These are phyloP conservation scores for Alternaria brassicicola DNA, from an alignment of 2,329 filamentous ascomycete species.

Conservation along the genomic window DNA sequence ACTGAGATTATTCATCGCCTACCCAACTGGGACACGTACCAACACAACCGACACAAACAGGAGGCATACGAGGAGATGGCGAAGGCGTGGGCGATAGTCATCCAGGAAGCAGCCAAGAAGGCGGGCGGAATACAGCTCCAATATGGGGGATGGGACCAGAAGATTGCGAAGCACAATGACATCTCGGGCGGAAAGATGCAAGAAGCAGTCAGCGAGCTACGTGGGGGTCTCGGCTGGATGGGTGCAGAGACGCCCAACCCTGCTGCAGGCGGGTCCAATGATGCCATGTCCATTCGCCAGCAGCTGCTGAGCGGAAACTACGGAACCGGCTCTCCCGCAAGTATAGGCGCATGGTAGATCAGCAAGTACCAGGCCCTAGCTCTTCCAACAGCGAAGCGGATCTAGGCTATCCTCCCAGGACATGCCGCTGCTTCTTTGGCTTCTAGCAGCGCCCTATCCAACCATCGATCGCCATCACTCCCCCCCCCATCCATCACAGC, in stretches of 20 bases:
- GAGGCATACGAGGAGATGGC: slow-evolving; percentile 96
- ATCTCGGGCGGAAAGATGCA: slow-evolving; percentile 82
- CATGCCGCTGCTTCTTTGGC: not conserved
- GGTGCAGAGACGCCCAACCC: slow-evolving; percentile 50
- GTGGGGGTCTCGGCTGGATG: slow-evolving; percentile 79
- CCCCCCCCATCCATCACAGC: not conserved
- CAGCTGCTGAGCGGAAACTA: slow-evolving; percentile 64
- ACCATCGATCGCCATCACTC: not conserved
- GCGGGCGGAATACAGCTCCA: slow-evolving; percentile 89
- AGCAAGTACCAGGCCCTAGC: not conserved
- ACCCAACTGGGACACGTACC: slow-evolving; percentile 87
- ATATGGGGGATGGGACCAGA: slow-evolving; percentile 91
- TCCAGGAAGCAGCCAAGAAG: slow-evolving; percentile 87
- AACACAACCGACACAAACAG: slow-evolving; percentile 91
- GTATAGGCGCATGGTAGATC: slow-evolving; percentile 62
- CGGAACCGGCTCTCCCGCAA: slow-evolving; percentile 59
- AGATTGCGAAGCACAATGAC: slow-evolving; percentile 84
- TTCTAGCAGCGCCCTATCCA: not conserved
- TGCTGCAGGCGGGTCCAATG: slow-evolving; percentile 29
- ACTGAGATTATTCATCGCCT: slow-evolving; percentile 89
- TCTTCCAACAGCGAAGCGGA: not conserved
- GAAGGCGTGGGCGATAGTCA: slow-evolving; percentile 88
- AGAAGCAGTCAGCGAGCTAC: slow-evolving; percentile 78
- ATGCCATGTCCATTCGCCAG: slow-evolving; percentile 47
- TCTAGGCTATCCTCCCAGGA: not conserved